A percentile compares a stretch with the other conserved stretches of the same genome.
These are phyloP conservation scores for Synchytrium microbalum DNA, from an alignment of 371 early-diverging fungal species.

Conservation along the genomic window DNA sequence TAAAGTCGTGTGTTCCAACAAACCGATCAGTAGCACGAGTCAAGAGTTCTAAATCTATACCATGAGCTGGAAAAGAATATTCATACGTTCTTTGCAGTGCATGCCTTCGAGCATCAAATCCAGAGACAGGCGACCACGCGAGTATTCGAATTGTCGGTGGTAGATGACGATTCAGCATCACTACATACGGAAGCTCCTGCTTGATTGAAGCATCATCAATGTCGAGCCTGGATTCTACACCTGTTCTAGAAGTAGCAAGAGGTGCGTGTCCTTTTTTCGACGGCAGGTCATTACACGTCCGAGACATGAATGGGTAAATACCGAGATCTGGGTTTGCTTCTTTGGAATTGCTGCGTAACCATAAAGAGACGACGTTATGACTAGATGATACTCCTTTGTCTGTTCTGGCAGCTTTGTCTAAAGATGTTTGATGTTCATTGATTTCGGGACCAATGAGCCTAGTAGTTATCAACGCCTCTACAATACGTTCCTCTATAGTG, in stretches of 20 bases:
- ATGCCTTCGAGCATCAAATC: slow-evolving; percentile 84
- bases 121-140: slow-evolving; percentile 79
- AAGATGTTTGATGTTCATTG: neutral
- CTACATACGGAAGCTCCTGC: slow-evolving; percentile 69
- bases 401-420: slow-evolving; percentile 36
- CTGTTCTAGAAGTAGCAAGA: neutral
- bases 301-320: slow-evolving; percentile 25
- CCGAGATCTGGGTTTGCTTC: neutral
- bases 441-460: neutral
- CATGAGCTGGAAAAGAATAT: slow-evolving; percentile 76
- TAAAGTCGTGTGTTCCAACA: slow-evolving; percentile 83
- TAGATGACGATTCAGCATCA: slow-evolving; percentile 73
- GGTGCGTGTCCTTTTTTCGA: too few relatives aligned
- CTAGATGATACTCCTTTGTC: slow-evolving; percentile 92
- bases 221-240: too few relatives aligned
- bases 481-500: neutral
- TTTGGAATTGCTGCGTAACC: slow-evolving; percentile 58
- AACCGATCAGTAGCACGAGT: slow-evolving; percentile 60
- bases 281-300: neutral
- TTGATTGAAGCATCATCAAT: slow-evolving; percentile 5
- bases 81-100: slow-evolving; percentile 82
- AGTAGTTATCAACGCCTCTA: neutral
- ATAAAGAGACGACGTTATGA: slow-evolving; percentile 80
- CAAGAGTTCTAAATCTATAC: slow-evolving; percentile 66
- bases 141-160: slow-evolving; percentile 86